Evolutionary conservation across 331 rosid species (phyloP).

Genomic region (Malus hybrid): DNA sequence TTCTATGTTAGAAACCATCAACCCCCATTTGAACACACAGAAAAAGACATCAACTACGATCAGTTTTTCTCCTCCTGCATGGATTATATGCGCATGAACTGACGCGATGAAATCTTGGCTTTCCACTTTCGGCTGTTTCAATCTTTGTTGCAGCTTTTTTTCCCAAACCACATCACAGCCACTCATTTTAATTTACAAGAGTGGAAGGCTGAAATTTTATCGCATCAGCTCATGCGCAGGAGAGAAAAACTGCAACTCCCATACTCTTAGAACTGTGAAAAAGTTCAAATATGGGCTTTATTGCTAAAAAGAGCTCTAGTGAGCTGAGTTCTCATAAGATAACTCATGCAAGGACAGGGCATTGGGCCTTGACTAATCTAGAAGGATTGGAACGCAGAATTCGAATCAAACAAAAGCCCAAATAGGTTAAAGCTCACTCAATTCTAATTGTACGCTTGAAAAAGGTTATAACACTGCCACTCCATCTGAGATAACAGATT

Average conservation of each 20-base stretch:
- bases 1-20: neutral
- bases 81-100: too few species aligned
- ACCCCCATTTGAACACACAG: neutral
- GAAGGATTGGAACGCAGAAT: neutral
- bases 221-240: too few species aligned
- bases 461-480: neutral
- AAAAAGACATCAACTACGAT: neutral
- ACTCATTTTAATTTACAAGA: too few species aligned
- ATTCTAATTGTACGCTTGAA: too few species aligned
- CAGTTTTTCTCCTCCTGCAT: too few species aligned
- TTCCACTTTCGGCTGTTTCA: too few species aligned
- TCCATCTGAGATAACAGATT: neutral
- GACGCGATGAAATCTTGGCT: too few species aligned
- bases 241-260: neutral
- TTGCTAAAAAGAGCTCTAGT: neutral
- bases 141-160: too few species aligned
- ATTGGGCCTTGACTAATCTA: neutral
- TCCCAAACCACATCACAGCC: too few species aligned
- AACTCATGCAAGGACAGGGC: neutral
- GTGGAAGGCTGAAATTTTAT: too few species aligned
- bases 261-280: neutral
- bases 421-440: too few species aligned
- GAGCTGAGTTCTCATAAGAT: neutral
- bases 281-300: neutral
- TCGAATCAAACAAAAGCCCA: neutral